A percentile compares a stretch with the other conserved stretches of the same genome.
Evolutionary conservation across 441 rosid genomes (phyloP).

Genomic region (Populus hybrid): DNA sequence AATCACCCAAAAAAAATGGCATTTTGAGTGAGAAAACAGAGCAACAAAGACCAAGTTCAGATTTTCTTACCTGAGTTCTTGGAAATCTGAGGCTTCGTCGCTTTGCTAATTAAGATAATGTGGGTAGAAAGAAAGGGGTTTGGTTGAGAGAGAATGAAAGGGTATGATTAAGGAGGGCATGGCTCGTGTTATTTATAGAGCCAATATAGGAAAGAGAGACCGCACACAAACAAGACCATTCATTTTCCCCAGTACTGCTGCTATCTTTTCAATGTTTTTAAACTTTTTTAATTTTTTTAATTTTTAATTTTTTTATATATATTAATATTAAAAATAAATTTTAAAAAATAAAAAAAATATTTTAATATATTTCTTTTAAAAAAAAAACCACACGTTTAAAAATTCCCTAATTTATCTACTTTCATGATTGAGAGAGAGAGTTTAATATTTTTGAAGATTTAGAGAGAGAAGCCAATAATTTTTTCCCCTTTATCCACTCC

Average conservation of each 20-base stretch:
- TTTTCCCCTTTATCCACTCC: too few relatives aligned
- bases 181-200: neutral
- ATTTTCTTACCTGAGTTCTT: neutral
- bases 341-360: too few relatives aligned
- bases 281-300: too few relatives aligned
- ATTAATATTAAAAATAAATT: too few relatives aligned
- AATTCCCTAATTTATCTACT: too few relatives aligned
- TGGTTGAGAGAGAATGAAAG: neutral
- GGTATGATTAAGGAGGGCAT: neutral
- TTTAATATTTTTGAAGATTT: too few relatives aligned
- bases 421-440: too few relatives aligned
- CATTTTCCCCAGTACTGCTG: neutral
- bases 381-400: too few relatives aligned
- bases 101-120: neutral
- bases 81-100: neutral
- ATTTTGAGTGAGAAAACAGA: neutral
- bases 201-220: neutral
- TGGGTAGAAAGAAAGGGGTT: neutral
- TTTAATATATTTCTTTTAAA: too few relatives aligned
- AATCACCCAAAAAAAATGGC: neutral
- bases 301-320: too few relatives aligned
- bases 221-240: neutral
- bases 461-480: too few relatives aligned
- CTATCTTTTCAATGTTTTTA: too few relatives aligned
- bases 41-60: neutral